Percentiles rank a stretch among this genome's conserved stretches.
Evolutionary conservation across 768 basidiomycete genomes (phyloP).

Genomic region (Tylopilus subfusipes): DNA sequence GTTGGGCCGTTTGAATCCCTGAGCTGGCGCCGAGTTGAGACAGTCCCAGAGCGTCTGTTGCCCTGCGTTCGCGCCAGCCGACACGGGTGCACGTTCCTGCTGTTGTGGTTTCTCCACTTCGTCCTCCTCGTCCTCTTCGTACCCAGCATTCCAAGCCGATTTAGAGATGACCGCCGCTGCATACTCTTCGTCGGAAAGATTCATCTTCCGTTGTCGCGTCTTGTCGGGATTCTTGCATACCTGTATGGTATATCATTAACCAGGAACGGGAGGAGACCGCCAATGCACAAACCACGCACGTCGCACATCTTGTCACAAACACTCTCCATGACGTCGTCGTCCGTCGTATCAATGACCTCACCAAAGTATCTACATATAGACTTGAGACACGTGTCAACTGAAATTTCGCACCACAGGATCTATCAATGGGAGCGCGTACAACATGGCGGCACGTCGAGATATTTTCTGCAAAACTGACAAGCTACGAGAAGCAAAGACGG

Average conservation of each 20-base stretch:
- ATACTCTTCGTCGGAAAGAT: constrained; percentile 44
- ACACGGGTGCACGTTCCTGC: background rate
- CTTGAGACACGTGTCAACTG: constrained; percentile 33
- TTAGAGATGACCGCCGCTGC: constrained; percentile 24
- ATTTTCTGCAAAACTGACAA: constrained; percentile 57
- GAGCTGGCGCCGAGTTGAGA: constrained; percentile 10
- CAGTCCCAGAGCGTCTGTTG: constrained; percentile 25
- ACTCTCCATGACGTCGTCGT: constrained; percentile 40
- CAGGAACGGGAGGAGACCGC: background rate
- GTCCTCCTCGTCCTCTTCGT: constrained; percentile 28
- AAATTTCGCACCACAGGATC: background rate
- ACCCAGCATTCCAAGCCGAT: constrained; percentile 19
- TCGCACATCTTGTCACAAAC: constrained; percentile 83
- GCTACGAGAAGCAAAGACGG: constrained; percentile 24
- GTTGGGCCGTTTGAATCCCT: constrained; percentile 27
- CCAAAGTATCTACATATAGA: constrained; percentile 80
- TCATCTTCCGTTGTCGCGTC: constrained; percentile 44
- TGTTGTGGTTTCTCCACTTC: constrained; percentile 4
- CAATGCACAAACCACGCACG: constrained; percentile 39
- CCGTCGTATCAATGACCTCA: constrained; percentile 52
- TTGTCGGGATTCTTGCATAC: constrained; percentile 79
- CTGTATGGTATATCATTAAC: constrained; percentile 33
- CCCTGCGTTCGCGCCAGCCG: background rate
- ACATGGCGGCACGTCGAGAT: constrained; percentile 64
- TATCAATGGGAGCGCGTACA: constrained; percentile 42